Evolutionary conservation across 2,329 filamentous ascomycete genomes (phyloP).

Genomic region (Xylariaceae sp.): DNA sequence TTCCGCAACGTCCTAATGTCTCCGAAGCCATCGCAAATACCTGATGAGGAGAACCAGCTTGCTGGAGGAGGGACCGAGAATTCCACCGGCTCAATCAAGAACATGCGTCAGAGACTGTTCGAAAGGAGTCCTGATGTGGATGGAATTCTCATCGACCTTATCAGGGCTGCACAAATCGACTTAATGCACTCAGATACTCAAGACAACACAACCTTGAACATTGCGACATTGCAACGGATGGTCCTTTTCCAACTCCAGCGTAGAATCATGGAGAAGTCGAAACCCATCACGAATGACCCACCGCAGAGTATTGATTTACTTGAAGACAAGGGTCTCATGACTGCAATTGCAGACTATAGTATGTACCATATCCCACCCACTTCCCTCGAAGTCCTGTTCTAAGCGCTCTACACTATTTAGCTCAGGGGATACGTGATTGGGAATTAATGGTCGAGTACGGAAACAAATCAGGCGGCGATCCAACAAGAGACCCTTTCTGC

Average conservation of each 20-base stretch:
- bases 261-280: neutral
- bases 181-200: neutral
- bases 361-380: neutral
- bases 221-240: neutral
- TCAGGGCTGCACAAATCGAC: neutral
- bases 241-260: neutral
- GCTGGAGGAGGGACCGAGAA: too few relatives aligned
- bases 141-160: too few relatives aligned
- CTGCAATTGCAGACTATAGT: neutral
- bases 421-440: slow-evolving; percentile 1
- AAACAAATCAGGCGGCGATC: neutral
- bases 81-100: too few relatives aligned
- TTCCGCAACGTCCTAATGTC: too few relatives aligned
- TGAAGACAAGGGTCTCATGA: neutral
- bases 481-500: neutral
- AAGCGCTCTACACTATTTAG: neutral
- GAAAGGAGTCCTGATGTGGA: too few relatives aligned
- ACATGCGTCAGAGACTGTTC: too few relatives aligned
- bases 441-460: neutral
- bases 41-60: too few relatives aligned
- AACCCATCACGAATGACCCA: neutral
- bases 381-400: neutral
- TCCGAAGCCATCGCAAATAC: too few relatives aligned
- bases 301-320: neutral
- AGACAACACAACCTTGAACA: neutral